Percentiles rank a stretch among this genome's conserved stretches.
phyloP scores from a whole-genome alignment of 2,329 filamentous ascomycete species.

The Elsinoe arachidis region DNA sequence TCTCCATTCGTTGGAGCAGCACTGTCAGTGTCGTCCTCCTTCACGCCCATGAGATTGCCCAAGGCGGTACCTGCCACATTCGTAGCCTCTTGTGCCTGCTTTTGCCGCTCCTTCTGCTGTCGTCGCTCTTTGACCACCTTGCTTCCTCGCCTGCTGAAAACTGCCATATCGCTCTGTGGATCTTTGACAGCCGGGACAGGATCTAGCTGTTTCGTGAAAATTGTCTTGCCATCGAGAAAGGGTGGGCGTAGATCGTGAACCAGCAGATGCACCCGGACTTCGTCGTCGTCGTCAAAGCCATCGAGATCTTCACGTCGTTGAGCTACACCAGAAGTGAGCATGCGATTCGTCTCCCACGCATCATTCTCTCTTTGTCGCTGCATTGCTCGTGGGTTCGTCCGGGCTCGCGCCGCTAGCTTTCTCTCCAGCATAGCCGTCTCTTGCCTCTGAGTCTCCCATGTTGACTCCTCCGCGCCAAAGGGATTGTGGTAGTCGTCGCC shows the following conservation, averaged over 20 bases:
- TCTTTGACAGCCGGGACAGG: constrained; percentile 89
- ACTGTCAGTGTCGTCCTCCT: constrained; percentile 82
- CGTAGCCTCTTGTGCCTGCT: constrained; percentile 90
- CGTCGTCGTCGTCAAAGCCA: constrained; percentile 86
- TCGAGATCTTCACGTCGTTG: constrained; percentile 73
- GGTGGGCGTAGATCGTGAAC: constrained; percentile 91
- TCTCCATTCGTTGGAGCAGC: constrained; percentile 63
- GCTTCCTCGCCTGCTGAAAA: constrained; percentile 92
- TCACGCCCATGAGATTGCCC: constrained; percentile 91
- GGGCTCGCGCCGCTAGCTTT: constrained; percentile 47
- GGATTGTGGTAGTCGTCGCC: constrained; percentile 91
- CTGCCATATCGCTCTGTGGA: constrained; percentile 95
- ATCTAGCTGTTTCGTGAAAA: constrained; percentile 96
- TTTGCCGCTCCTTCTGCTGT: constrained; percentile 85
- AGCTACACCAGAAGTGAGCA: constrained; percentile 92
- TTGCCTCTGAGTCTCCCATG: constrained; percentile 65
- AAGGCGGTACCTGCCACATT: constrained; percentile 85
- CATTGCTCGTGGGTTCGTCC: constrained; percentile 57
- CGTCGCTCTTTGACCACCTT: constrained; percentile 83
- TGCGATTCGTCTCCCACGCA: constrained; percentile 97
- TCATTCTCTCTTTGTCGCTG: constrained; percentile 93
- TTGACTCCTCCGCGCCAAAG: constrained; percentile 66
- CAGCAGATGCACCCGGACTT: constrained; percentile 77
- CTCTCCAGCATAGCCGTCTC: constrained; percentile 70
- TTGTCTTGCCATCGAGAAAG: constrained; percentile 86